Evolutionary conservation across 2,329 filamentous ascomycete genomes (phyloP), one percentile per base, ranked within the genome.

Genomic region (Ramularia endophylla): DNA sequence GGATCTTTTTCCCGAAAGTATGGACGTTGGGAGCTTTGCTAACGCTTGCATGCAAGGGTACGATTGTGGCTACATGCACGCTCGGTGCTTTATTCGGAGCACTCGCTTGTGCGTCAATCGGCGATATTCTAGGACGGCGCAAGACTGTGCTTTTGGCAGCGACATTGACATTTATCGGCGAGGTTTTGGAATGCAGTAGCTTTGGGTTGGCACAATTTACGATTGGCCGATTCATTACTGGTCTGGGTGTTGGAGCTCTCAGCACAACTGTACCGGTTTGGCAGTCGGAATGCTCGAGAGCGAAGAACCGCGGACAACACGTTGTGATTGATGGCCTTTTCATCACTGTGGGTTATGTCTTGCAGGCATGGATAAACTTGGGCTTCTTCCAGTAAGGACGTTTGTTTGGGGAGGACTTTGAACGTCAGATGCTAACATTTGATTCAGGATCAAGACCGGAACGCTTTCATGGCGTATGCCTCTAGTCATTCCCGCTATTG

Each of bases 341-440:
- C 52, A 69, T 73, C 41, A 62, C 62, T 27, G 52, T 65, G 1
- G 70, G 70, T 17, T 70, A 71, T 39, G 59, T 66, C 1, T 56
- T 71, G 15, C 64, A 70, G 36, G 62, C 69, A 4, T 73, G 70
- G 69, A 67, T 73, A 43, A 68, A 73, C 42, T 64, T 72, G 18
- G 70, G 67, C 11, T 54, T 57, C 43, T 25, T 25, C 22, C 22
- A 25, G 22, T 25, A 25, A 25, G 22, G 11, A 25, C 22, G 6
- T 11, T 6, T 25, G 11, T 25, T 6, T 11, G 22, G 6, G 22
- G 22, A 25, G 6, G 22, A 25, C 22, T 6, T 11, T 11, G 11
- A 6, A 25, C 11, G 22, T 25, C n/a, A n/a, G n/a, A n/a, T 25
- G 6, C 22, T 25, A 25, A 25, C 11, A 11, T 11, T 11, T 11